phyloP scores from a whole-genome alignment of 2,329 filamentous ascomycete genomes.

The Myriosclerotinia curreyana region DNA sequence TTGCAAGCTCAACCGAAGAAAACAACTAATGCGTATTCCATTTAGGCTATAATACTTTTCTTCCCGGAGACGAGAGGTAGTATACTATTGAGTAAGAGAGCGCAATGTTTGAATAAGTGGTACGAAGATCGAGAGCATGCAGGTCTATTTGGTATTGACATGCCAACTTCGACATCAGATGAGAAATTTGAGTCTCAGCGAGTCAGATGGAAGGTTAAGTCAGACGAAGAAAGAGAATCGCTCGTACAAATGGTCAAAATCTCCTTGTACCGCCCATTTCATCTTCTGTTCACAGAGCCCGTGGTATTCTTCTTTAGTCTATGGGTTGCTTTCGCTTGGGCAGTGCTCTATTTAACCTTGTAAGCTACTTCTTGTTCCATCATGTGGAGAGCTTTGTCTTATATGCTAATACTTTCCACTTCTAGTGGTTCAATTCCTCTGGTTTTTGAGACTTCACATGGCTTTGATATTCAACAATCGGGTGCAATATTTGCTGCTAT shows the following conservation, averaged over 20 bases:
- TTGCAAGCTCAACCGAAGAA: not conserved
- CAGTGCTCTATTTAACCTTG: slow-evolving; percentile 81
- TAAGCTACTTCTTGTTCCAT: not conserved
- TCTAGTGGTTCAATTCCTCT: slow-evolving; percentile 65
- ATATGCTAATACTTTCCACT: not conserved
- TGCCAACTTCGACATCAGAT: slow-evolving; percentile 37
- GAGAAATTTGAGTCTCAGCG: slow-evolving; percentile 45
- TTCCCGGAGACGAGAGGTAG: slow-evolving; percentile 82
- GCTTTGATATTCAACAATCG: slow-evolving; percentile 63
- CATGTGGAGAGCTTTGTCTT: not conserved
- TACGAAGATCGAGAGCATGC: slow-evolving; percentile 67
- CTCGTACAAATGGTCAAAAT: slow-evolving; percentile 67
- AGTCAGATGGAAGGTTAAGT: slow-evolving; percentile 75
- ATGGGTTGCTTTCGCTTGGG: slow-evolving; percentile 90
- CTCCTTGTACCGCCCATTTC: slow-evolving; percentile 75
- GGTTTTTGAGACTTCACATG: slow-evolving; percentile 66
- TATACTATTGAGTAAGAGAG: slow-evolving; percentile 75
- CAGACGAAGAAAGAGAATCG: slow-evolving; percentile 71
- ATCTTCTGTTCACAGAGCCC: slow-evolving; percentile 70
- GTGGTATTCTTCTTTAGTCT: slow-evolving; percentile 84
- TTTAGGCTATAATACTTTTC: slow-evolving; percentile 56
- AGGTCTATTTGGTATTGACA: slow-evolving; percentile 51
- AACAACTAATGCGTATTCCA: not conserved
- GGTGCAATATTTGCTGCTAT: slow-evolving; percentile 74
- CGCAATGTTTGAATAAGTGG: slow-evolving; percentile 70